Base-by-base conservation (phyloP, 495 filamentous ascomycete species). In the Aspergillus biplanus region DNA sequence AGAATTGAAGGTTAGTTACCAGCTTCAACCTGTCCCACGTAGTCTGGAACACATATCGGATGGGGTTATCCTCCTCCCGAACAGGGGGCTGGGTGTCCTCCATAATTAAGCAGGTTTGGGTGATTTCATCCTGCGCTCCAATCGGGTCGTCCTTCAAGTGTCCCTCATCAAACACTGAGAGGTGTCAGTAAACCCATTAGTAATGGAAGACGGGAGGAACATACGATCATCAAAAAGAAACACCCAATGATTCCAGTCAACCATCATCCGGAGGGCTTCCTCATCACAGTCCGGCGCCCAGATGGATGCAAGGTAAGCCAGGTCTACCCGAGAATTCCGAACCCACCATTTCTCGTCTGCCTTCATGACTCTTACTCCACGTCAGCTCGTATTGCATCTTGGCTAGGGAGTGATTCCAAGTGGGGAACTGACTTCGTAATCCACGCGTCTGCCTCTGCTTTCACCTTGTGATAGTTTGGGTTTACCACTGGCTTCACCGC, bases 121-220 rank as follows among this genome's bases (percentile, higher is more conserved):
- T 42, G 32, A 52, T 60, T 33, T 60, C 58, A 15, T 60, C 46
- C 27, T 60, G 44, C 9, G 58, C 58, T 4, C 46, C 58, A 5
- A 3, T 12, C 31, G 27, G 47, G 33, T 60, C 46, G 8, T 13
- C 7, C 5, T 21, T 39, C 8, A 60, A 16, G 13, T 60, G 46
- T 4, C 58, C 58, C 9, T 60, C 58, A 21, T 60, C 58, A 11
- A 60, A 60, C 46, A 35, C 58, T 59, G 50, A 42, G 52, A n/a
- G 31, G 9, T 34, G 12, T 56, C 16, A 34, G 39, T 3, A 3
- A 1, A 9, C 1, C 39, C 39, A 44, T 9, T 15, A 1, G 9
- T 3, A 56, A 32, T 15, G 42, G n/a, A 42, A 11, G 5, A 39
- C 12, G 15, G 21, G 9, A 57, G 13, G 7, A 39, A 6, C 54